Evolutionary conservation across 805 yeast species (phyloP), one percentile per base, ranked within the genome.

Genomic region (Cephaloascus albidus): DNA sequence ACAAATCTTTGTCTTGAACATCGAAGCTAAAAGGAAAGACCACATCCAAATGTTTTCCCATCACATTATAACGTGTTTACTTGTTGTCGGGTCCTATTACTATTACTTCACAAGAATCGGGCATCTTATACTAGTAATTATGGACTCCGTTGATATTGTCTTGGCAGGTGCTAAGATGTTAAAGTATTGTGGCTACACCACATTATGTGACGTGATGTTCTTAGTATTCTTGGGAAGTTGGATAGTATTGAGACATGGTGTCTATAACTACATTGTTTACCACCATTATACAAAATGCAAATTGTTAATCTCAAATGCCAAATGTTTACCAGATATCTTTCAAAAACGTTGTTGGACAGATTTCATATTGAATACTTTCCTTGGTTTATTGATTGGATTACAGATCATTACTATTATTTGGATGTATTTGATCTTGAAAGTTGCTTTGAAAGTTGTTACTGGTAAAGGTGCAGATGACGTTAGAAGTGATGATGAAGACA

Each of bases 401-500:
- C 95, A 88, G 54, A 50, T 74, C 4, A 60, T 88, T 30, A 74
- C 78, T 27, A 41, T 78, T 15, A 54, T 83, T 38, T 87, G 96
- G 96, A 69, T 87, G 71, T 75, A 65, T 52, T 67, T 83, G 62
- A 87, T 88, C 42, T 44, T 72, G 10, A 78, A 74, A 48, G 94
- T 87, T 19, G 86, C 85, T 10, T 55, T 69, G 40, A 78, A 72
- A 54, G 90, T 87, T 18, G 45, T 86, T 19, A 65, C 71, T 6
- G 96, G 96, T 3, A 67, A 60, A 18, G 76, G 78, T 28, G 96
- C 96, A 2, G 95, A 85, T 49, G 96, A 88, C 56, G 81, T 82
- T 26, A 76, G 96, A 60, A 81, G 90, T 54, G 95, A 85, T 49
- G 81, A 72, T 40, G 94, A 85, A 40, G 86, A 79, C 38, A 68